phyloP scores from a whole-genome alignment of 352 stramenopile genomes.

The Pythium insidiosum region DNA sequence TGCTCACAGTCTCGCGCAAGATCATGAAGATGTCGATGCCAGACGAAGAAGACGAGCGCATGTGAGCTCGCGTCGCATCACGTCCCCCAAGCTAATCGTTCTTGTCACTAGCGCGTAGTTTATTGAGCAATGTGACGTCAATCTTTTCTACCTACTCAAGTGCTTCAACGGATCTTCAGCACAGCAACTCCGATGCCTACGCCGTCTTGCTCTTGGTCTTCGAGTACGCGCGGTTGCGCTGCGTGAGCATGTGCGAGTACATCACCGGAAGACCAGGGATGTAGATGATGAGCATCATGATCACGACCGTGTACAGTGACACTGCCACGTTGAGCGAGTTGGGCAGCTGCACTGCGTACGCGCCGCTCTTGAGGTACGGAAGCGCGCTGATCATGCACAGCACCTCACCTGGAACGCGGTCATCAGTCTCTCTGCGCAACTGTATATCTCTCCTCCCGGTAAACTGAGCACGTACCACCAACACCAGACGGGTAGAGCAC shows the following conservation, averaged over 20 bases:
- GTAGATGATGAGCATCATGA: conserved; percentile 62
- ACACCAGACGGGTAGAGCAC: conserved; percentile 97
- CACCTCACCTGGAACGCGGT: conserved; percentile 33
- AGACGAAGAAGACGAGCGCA: too few species aligned
- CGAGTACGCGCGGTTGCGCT: conserved; percentile 73
- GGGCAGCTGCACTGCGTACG: conserved; percentile 63
- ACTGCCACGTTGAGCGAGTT: conserved; percentile 73
- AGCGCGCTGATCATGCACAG: conserved; percentile 66
- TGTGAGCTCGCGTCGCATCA: too few species aligned
- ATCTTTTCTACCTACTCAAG: conserved; percentile 16
- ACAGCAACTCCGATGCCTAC: too few species aligned
- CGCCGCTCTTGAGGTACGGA: conserved; percentile 37
- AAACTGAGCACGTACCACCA: conserved; percentile 51
- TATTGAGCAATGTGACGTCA: too few species aligned
- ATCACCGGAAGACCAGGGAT: conserved; percentile 68
- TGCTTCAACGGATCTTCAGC: too few species aligned
- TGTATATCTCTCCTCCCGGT: too few species aligned
- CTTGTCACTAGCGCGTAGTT: too few species aligned
- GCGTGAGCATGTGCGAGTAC: conserved; percentile 78
- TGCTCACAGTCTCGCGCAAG: conserved; percentile 44
- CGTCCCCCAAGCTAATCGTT: too few species aligned
- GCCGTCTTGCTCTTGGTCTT: conserved; percentile 54
- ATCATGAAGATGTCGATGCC: conserved; percentile 49
- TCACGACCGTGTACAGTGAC: conserved; percentile 63
- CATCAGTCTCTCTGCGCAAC: too few species aligned